phyloP scores from a whole-genome alignment of 2,329 filamentous ascomycete genomes.

The Sporothrix humicola region DNA sequence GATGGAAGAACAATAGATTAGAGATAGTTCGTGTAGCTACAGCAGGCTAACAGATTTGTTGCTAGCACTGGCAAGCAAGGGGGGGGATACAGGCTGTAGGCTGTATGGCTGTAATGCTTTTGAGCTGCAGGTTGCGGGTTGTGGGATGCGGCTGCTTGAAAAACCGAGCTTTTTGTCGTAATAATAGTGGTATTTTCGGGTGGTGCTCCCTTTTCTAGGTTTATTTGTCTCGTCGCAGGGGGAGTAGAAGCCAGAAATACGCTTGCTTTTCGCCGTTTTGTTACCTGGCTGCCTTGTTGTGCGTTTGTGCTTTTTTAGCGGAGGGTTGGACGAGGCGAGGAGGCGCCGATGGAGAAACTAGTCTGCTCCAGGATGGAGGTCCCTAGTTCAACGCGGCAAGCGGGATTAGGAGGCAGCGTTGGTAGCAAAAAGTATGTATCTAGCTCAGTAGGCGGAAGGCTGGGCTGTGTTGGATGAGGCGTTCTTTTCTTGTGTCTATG shows the following conservation, averaged over 20 bases:
- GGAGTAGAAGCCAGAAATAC: not conserved
- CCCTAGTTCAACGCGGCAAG: conserved; percentile 18
- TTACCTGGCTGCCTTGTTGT: conserved; percentile 11
- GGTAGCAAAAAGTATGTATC: not conserved
- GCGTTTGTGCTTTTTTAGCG: not conserved
- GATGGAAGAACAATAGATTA: conserved; percentile 34
- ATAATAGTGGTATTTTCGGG: not conserved
- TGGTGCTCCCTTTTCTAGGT: not conserved
- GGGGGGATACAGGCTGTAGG: not conserved
- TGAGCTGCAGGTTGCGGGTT: not conserved
- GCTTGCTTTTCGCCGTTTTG: not conserved
- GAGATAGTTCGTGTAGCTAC: conserved; percentile 28
- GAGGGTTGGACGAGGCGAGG: conserved; percentile 19
- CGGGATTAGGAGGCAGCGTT: conserved; percentile 19
- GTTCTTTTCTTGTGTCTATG: conserved; percentile 18
- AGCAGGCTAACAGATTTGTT: conserved; percentile 7
- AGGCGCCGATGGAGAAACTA: conserved; percentile 20
- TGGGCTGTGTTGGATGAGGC: conserved; percentile 8
- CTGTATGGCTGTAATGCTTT: not conserved
- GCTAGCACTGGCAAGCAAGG: conserved; percentile 27
- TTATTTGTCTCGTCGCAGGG: not conserved
- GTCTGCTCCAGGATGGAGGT: conserved; percentile 5
- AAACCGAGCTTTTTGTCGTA: not conserved
- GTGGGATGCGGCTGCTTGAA: not conserved
- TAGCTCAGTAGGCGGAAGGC: not conserved